phyloP scores from a whole-genome alignment of 129 eudicot species.

The Flaveria ramosissima region DNA sequence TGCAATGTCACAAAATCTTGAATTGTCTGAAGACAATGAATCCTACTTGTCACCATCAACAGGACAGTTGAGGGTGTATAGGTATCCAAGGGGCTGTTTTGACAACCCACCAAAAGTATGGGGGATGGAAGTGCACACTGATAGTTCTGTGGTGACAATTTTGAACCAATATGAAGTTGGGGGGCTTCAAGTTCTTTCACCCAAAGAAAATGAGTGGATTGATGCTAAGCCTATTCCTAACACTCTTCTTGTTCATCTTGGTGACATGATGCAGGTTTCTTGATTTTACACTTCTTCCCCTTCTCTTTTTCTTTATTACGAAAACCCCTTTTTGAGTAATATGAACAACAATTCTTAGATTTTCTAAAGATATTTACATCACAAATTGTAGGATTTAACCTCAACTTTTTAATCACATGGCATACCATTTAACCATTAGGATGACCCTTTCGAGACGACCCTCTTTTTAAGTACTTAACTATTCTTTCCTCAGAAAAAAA shows the following conservation, averaged over 20 bases:
- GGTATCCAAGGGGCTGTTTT: conserved; percentile 54
- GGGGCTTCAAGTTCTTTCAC: conserved; percentile 69
- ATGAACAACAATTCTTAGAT: no score
- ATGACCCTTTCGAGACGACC: no score
- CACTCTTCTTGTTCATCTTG: conserved; percentile 70
- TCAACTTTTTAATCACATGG: background rate
- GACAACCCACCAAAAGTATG: conserved; percentile 38
- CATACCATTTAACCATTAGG: no score
- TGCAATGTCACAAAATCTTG: conserved; percentile 48
- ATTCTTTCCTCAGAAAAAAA: no score
- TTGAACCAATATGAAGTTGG: conserved; percentile 71
- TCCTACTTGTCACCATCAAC: conserved; percentile 53
- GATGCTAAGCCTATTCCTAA: conserved; percentile 59
- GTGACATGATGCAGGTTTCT: conserved; percentile 88
- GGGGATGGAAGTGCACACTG: conserved; percentile 82
- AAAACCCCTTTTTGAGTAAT: background rate
- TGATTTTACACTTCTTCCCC: background rate
- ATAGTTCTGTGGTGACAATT: conserved; percentile 78
- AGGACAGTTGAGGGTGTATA: conserved; percentile 58
- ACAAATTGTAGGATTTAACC: no score
- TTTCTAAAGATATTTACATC: no score
- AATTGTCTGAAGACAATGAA: conserved; percentile 19
- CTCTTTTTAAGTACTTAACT: no score
- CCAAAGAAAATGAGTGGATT: conserved; percentile 54
- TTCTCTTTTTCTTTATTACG: background rate